A percentile compares a stretch with the other conserved stretches of the same genome.
These are phyloP conservation scores for Hamigera avellanea DNA, from an alignment of 495 filamentous ascomycete species.

Conservation along the genomic window DNA sequence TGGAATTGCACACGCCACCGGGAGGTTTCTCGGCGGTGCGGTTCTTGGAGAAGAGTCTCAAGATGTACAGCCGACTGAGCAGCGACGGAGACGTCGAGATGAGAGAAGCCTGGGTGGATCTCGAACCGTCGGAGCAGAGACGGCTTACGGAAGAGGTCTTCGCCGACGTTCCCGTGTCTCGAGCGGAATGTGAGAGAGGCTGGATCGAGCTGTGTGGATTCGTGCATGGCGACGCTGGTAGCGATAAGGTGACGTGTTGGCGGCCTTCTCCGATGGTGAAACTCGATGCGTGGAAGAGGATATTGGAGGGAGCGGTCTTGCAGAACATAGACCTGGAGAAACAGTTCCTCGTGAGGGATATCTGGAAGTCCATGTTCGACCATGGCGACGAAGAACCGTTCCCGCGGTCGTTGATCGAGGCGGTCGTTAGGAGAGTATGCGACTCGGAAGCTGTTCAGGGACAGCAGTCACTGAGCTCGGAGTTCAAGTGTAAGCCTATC, in stretches of 20 bases:
- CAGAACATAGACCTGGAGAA: conserved; percentile 32
- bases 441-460: conserved; percentile 10
- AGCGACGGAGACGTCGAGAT: conserved; percentile 10
- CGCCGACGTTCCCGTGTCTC: conserved; percentile 33
- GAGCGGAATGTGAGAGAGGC: conserved; percentile 28
- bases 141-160: conserved; percentile 19
- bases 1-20: conserved; percentile 44
- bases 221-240: conserved; percentile 14
- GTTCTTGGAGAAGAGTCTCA: conserved; percentile 23
- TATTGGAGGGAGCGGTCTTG: conserved; percentile 32
- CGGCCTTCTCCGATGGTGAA: conserved; percentile 29
- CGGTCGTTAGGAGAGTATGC: conserved; percentile 29
- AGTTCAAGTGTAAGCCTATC: conserved; percentile 28
- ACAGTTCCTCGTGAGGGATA: conserved; percentile 36
- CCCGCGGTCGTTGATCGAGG: conserved; percentile 28
- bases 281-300: conserved; percentile 34
- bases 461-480: conserved; percentile 8
- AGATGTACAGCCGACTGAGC: conserved; percentile 13
- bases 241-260: conserved; percentile 15
- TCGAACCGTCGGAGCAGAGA: not conserved
- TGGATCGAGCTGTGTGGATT: conserved; percentile 42
- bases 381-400: conserved; percentile 22
- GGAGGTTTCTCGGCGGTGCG: conserved; percentile 22
- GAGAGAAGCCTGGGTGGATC: conserved; percentile 3
- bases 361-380: conserved; percentile 36